Conservation (phyloP, 306 rosid genomes). For the Casuarina equisetifolia region DNA sequence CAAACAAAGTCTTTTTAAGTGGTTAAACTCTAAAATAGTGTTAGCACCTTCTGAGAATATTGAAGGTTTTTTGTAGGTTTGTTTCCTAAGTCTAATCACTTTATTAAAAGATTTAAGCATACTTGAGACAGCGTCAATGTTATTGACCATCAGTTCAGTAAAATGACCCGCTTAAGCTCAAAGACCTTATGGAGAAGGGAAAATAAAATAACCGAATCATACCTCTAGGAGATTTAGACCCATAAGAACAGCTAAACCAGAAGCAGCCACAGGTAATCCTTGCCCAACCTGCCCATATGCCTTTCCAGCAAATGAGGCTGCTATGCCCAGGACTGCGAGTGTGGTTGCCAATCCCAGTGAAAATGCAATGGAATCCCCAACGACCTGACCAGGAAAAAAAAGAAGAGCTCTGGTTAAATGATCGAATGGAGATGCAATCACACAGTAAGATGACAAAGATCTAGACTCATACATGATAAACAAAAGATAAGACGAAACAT, state of each 20-base stretch:
- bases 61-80: not conserved
- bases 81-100: not conserved
- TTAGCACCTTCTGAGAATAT: not conserved
- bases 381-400: constrained; percentile 47
- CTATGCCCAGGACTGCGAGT: constrained; percentile 78
- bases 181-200: not conserved
- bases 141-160: not conserved
- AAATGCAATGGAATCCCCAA: constrained; percentile 89
- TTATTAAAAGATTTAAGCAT: not conserved
- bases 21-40: constrained; percentile 6
- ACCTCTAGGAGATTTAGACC: constrained; percentile 96
- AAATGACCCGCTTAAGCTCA: not conserved
- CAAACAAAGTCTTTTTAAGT: not conserved
- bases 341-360: constrained; percentile 98
- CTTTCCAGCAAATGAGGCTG: constrained; percentile 94
- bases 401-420: not conserved
- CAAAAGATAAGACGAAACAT: not conserved
- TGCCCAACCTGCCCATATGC: constrained; percentile 98
- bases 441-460: not conserved
- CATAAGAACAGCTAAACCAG: constrained; percentile 89
- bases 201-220: constrained; percentile 9
- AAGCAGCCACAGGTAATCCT: constrained; percentile 90
- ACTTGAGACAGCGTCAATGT: not conserved
- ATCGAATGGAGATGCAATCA: constrained; percentile 9
- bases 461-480: not conserved